Percentiles rank a stretch among this genome's conserved stretches.
These are phyloP conservation scores for Ichthyophthirius multifiliis DNA, from an alignment of 169 alveolate species.

Conservation along the genomic window DNA sequence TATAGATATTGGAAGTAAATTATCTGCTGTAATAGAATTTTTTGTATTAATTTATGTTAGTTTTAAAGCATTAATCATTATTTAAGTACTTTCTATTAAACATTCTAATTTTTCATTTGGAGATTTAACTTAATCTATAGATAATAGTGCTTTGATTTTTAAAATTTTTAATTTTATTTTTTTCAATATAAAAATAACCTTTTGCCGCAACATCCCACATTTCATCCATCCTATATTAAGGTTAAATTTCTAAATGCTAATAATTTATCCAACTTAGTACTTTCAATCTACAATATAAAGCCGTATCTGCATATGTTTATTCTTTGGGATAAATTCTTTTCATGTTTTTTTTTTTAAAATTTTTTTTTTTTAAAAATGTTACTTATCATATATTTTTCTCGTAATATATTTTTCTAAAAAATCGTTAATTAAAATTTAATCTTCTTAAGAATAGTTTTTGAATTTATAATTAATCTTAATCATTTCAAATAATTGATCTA, in stretches of 20 bases:
- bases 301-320: conserved; percentile 36
- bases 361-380: not conserved
- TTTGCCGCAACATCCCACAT: conserved; percentile 37
- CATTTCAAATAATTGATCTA: conserved; percentile 9
- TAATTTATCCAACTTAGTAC: conserved; percentile 29
- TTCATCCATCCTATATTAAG: conserved; percentile 28
- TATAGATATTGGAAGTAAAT: conserved; percentile 18
- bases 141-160: not conserved
- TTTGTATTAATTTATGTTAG: conserved; percentile 21
- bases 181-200: not conserved
- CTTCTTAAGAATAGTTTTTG: not conserved
- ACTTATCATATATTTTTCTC: conserved; percentile 35
- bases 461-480: not conserved
- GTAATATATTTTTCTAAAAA: conserved; percentile 31
- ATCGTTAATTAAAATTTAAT: not conserved
- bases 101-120: conserved; percentile 25
- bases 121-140: conserved; percentile 14
- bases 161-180: not conserved
- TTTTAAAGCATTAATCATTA: conserved; percentile 23
- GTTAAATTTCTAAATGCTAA: conserved; percentile 26
- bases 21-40: conserved; percentile 29
- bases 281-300: conserved; percentile 21
- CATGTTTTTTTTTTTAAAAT: not conserved
- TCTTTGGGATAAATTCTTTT: conserved; percentile 23
- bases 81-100: conserved; percentile 11